Conservation (phyloP, 176 grass and related monocot species). For the Bonia amplexicaulis region DNA sequence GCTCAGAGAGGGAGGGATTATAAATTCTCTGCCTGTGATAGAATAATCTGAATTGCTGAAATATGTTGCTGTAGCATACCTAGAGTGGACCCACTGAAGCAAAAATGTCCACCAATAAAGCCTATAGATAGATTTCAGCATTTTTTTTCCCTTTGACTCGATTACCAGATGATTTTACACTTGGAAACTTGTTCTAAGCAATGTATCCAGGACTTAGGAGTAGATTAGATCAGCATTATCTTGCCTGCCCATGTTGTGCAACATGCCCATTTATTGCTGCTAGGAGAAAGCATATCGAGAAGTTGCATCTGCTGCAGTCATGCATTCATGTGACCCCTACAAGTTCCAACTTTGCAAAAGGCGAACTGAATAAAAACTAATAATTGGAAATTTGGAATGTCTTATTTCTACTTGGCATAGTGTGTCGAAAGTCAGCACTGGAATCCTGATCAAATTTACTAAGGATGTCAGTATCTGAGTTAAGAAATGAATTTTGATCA, state of each 20-base stretch:
- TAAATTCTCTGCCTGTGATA: neutral
- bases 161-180: neutral
- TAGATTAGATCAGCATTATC: neutral
- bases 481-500: neutral
- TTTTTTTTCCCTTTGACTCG: neutral
- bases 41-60: neutral
- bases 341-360: neutral
- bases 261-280: neutral
- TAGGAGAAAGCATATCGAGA: neutral
- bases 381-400: neutral
- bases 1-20: neutral
- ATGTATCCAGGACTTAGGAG: neutral
- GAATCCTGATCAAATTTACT: neutral
- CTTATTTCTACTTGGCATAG: neutral
- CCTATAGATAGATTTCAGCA: neutral
- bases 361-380: neutral
- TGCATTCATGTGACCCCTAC: neutral
- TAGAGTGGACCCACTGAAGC: too few species aligned
- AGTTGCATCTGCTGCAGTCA: neutral
- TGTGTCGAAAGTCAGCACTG: neutral
- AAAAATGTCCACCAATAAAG: neutral
- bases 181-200: neutral
- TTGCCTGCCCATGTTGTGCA: neutral
- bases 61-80: neutral
- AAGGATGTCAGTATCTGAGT: neutral